Conservation (phyloP, 345 rosid genomes). For the Durio zibethinus region DNA sequence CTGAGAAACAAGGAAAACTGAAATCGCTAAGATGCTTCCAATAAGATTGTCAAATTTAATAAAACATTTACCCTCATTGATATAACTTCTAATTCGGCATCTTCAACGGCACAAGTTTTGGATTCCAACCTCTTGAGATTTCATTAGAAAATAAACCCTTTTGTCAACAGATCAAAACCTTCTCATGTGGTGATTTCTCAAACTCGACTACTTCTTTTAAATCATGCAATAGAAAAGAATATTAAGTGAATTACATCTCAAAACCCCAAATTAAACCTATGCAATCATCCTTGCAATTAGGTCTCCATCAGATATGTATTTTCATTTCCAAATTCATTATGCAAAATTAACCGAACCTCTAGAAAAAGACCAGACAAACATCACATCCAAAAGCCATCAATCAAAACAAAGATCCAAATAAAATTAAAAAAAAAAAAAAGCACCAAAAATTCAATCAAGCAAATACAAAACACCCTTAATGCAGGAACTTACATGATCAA, state of each 20-base stretch:
- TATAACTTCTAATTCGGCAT: background rate
- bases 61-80: background rate
- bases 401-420: background rate
- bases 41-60: background rate
- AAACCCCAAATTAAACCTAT: background rate
- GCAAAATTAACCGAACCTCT: background rate
- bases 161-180: background rate
- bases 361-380: background rate
- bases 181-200: background rate
- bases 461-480: background rate
- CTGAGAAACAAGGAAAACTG: background rate
- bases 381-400: background rate
- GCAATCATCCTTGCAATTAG: background rate
- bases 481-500: conserved; percentile 83
- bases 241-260: background rate
- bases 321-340: background rate
- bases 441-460: background rate
- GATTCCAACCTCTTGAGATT: background rate
- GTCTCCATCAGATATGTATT: background rate
- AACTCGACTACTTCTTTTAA: background rate
- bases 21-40: background rate
- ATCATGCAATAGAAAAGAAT: background rate
- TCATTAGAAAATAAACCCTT: background rate
- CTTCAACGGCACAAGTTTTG: background rate
- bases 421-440: background rate